Base-by-base conservation (phyloP, 78 protist genomes). In the Dictyostelium capitatum region DNA sequence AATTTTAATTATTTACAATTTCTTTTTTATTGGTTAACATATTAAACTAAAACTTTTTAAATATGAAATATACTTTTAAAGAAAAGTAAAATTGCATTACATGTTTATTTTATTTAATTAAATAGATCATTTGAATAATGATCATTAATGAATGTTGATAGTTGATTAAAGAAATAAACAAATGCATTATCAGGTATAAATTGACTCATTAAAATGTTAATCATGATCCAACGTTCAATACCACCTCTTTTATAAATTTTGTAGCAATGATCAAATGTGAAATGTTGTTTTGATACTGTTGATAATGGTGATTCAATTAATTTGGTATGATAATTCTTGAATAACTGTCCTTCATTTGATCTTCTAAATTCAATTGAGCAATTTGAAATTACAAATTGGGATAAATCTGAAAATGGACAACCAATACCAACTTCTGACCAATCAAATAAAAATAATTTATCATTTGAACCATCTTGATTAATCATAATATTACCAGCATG, bases 401-500 rank as follows among this genome's bases (percentile, higher is more conserved):
- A 46, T 19, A 79, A 17, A 54, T 79, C 83, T 54, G 70, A 28
- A 32, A 79, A 79, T 20, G 83, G 83, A 37, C 51, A 23, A 23
- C 20, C 32, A 10, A 79, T 17, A 37, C 83, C 83, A 37, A 79
- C 46, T 28, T 54, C 83, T 32, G 70, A 19, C 37, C 46, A 79
- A 79, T 79, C 83, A 23, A 79, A 54, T 14, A 79, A 72, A 56
- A 54, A 54, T 6, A 79, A 41, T 14, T 25, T 67, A 12, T 67
- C 23, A 32, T 17, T 32, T 67, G 28, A 5, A 32, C 17, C 15
- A 4, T 32, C 43, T 11, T 73, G 48, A 20, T 23, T 25, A 0
- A 67, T 9, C 83, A 79, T 54, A 20, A 54, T 17, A 79, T 79
- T 79, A 54, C 72, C 83, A 79, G 72, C 83, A 54, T 79, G 83